Evolutionary conservation across 495 filamentous ascomycete genomes (phyloP).

Genomic region (Bacidia rubella): DNA sequence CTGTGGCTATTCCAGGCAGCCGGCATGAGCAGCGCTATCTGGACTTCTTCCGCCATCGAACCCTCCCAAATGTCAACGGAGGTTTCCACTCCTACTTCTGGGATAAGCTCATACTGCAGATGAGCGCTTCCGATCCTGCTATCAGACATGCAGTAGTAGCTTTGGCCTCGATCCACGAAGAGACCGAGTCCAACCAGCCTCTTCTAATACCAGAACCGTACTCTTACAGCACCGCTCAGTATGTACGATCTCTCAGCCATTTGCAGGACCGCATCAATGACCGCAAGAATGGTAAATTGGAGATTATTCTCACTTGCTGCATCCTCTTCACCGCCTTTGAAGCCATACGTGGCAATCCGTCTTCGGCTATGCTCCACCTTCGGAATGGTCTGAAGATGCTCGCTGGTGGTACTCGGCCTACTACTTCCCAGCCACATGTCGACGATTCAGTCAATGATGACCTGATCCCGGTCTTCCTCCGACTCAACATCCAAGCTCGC

Average conservation of each 20-base stretch:
- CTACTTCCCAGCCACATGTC: neutral
- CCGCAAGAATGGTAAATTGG: constrained; percentile 17
- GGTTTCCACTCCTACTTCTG: neutral
- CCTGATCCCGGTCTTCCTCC: constrained; percentile 1
- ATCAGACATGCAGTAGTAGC: constrained; percentile 14
- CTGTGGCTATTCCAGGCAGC: neutral
- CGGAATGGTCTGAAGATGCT: constrained; percentile 14
- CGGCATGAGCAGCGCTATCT: constrained; percentile 9
- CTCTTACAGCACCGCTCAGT: constrained; percentile 10
- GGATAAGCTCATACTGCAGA: constrained; percentile 15
- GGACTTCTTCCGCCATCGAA: constrained; percentile 8
- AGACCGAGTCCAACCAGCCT: constrained; percentile 1
- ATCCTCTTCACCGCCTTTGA: constrained; percentile 43
- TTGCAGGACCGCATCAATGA: constrained; percentile 9
- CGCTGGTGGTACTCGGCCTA: neutral
- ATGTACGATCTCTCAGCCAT: constrained; percentile 9
- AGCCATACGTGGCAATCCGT: constrained; percentile 31
- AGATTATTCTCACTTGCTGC: constrained; percentile 39
- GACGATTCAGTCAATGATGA: neutral
- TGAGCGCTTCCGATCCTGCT: constrained; percentile 12
- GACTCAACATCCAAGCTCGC: constrained; percentile 8
- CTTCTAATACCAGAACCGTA: constrained; percentile 1
- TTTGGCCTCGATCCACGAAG: constrained; percentile 10
- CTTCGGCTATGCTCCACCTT: constrained; percentile 10
- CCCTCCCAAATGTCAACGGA: neutral